Evolutionary conservation across 345 rosid species (phyloP), one percentile per base, ranked within the genome.

Genomic region (Streptanthus diversifolius): DNA sequence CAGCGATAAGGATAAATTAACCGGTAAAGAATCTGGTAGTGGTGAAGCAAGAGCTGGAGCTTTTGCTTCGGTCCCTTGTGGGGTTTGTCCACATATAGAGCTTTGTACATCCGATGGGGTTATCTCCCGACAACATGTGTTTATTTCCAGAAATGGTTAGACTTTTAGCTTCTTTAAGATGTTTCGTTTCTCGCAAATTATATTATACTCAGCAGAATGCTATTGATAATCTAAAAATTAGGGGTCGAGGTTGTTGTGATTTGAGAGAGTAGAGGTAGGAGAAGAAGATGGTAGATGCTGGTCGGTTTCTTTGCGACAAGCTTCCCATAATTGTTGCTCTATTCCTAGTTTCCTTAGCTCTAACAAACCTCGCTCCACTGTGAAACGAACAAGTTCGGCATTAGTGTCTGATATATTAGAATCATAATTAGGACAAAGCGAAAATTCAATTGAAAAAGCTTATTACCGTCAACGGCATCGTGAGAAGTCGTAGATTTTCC

Each of bases 261-360:
- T 74, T 53, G 66, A 36, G 57, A 60, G 63, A 40, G 69, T 75
- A 52, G 74, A 71, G 21, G 72, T 69, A 49, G 76, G 67, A 41
- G 76, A 77, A 19, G 76, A 57, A 56, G 67, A 37, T 49, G 70
- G 73, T 12, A 2, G 27, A 17, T 10, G 79, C 14, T 73, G 83
- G 63, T 85, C 90, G 40, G 77, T 85, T 74, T 86, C 92, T 77
- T 70, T 85, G 68, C 98, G 83, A 69, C 93, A 88, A 22, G 96
- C 93, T 87, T 88, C 93, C 97, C 98, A 92, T 3, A 92, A 80
- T 69, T 87, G 95, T 61, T 84, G 93, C 77, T 92, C 95, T 56
- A 92, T 85, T 64, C 91, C 88, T 73, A 92, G 82, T 81, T 92
- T 92, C 86, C 87, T 81, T 73, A 92, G 83, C 83, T 90, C 97